Evolutionary conservation across 2,329 filamentous ascomycete genomes (phyloP).

Genomic region (Aotearoamyces nothofagi): DNA sequence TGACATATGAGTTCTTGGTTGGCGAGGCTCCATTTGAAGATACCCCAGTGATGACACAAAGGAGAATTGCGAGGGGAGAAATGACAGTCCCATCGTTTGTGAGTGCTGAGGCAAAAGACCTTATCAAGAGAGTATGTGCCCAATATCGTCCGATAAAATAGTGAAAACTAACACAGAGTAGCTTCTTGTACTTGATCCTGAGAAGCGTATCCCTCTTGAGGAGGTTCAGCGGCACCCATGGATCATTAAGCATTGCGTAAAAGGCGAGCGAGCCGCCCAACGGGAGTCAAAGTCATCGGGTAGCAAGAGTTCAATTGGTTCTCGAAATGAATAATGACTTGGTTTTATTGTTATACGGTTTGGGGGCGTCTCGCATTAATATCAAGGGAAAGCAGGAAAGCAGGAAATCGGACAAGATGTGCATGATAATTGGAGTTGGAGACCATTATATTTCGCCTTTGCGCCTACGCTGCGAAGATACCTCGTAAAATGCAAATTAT

Average conservation of each 20-base stretch:
- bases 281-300: constrained; percentile 19
- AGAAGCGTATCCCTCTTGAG: constrained; percentile 82
- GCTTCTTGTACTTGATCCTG: constrained; percentile 83
- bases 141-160: neutral
- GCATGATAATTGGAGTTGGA: constrained; percentile 16
- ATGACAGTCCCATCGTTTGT: constrained; percentile 89
- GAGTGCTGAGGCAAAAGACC: constrained; percentile 74
- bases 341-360: constrained; percentile 6
- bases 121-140: constrained; percentile 68
- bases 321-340: constrained; percentile 16
- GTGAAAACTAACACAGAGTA: constrained; percentile 24
- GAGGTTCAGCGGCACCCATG: constrained; percentile 84
- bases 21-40: constrained; percentile 97
- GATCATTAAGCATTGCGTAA: constrained; percentile 82
- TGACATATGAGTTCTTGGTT: constrained; percentile 93
- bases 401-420: constrained; percentile 6
- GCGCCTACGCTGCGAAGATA: constrained; percentile 17
- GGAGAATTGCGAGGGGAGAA: constrained; percentile 74
- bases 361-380: constrained; percentile 12
- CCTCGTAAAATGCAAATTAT: constrained; percentile 7
- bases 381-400: constrained; percentile 5
- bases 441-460: constrained; percentile 15
- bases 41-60: constrained; percentile 83
- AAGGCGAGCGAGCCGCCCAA: constrained; percentile 24
- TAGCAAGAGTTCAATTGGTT: constrained; percentile 13